phyloP scores from a whole-genome alignment of 805 yeast genomes.

The Teunomyces atbi region DNA sequence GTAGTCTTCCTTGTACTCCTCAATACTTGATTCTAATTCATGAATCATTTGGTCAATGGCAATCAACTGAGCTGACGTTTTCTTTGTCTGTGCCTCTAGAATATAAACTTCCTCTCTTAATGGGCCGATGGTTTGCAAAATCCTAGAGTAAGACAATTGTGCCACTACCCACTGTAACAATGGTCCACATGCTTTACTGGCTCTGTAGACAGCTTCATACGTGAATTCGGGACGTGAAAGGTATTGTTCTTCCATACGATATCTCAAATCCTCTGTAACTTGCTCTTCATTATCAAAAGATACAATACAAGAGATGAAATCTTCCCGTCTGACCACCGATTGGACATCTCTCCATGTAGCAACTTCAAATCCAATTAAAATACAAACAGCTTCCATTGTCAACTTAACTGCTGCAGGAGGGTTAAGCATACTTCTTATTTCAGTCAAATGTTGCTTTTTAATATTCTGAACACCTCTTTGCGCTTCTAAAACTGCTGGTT shows the following conservation, averaged over 20 bases:
- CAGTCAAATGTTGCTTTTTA: conserved; percentile 88
- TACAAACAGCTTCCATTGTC: conserved; percentile 85
- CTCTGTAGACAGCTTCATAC: conserved; percentile 74
- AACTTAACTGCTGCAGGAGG: conserved; percentile 88
- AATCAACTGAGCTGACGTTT: conserved; percentile 62
- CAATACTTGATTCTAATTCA: conserved; percentile 72
- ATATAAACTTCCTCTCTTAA: conserved; percentile 59
- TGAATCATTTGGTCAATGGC: conserved; percentile 81
- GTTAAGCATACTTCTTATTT: conserved; percentile 80
- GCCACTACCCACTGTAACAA: conserved; percentile 86
- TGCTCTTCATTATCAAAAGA: conserved; percentile 63
- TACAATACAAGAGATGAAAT: conserved; percentile 81
- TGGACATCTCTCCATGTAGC: conserved; percentile 81
- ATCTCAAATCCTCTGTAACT: conserved; percentile 52
- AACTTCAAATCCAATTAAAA: conserved; percentile 69
- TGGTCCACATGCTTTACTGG: conserved; percentile 96
- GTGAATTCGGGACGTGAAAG: conserved; percentile 63
- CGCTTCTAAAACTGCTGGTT: conserved; percentile 84
- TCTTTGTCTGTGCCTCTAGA: conserved; percentile 59
- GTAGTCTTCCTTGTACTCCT: conserved; percentile 62
- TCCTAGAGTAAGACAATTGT: conserved; percentile 72
- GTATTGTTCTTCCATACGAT: conserved; percentile 57
- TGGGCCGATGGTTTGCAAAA: conserved; percentile 73
- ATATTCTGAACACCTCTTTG: conserved; percentile 88
- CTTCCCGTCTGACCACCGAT: conserved; percentile 75